A percentile compares a stretch with the other conserved stretches of the same genome.
Conservation (phyloP, 2,329 filamentous ascomycete species). For the Penicillium sp. region DNA sequence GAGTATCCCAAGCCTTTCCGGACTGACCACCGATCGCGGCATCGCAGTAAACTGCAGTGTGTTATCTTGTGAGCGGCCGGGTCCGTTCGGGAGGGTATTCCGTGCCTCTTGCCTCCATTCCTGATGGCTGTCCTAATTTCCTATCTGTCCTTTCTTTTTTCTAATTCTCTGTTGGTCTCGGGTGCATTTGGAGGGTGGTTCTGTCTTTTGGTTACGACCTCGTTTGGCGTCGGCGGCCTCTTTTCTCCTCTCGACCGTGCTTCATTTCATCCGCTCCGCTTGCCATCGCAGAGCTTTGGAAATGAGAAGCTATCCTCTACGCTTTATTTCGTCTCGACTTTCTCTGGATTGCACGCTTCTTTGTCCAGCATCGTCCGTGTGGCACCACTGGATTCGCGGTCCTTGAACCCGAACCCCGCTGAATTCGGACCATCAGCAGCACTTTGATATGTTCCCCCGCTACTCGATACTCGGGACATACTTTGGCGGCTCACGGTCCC, state of each 20-base stretch:
- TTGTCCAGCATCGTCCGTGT: neutral
- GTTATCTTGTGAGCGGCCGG: conserved; percentile 34
- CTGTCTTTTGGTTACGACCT: conserved; percentile 25
- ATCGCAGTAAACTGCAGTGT: conserved; percentile 37
- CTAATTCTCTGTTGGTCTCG: conserved; percentile 17
- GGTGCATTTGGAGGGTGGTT: conserved; percentile 28
- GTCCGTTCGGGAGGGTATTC: conserved; percentile 11
- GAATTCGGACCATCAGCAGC: too few relatives aligned
- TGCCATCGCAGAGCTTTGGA: neutral
- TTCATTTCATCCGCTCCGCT: neutral
- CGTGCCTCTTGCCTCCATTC: neutral
- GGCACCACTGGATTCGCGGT: neutral
- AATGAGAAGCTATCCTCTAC: neutral
- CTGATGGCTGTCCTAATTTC: conserved; percentile 5
- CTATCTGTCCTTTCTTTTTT: neutral
- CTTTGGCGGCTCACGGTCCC: neutral
- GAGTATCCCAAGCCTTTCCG: conserved; percentile 41
- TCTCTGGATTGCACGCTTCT: neutral
- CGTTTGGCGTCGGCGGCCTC: conserved; percentile 22
- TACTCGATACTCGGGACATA: neutral
- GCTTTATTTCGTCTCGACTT: neutral
- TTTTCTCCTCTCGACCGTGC: neutral
- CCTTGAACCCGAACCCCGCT: neutral
- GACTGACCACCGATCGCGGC: conserved; percentile 34
- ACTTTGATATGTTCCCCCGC: neutral